Conservation (phyloP, 1,284 basidiomycete genomes). For the Pulchroboletus neoregius region DNA sequence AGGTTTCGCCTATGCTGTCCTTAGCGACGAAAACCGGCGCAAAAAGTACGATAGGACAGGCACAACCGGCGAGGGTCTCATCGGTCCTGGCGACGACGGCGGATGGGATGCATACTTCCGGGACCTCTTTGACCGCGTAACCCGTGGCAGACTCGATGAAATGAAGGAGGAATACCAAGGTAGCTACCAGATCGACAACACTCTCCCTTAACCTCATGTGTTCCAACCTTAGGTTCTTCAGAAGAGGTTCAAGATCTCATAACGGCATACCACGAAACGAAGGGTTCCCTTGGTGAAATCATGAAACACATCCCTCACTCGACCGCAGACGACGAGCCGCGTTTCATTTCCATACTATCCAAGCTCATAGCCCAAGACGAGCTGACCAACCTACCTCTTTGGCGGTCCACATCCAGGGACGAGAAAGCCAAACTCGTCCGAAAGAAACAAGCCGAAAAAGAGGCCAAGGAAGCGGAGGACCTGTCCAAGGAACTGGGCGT, state of each 20-base stretch:
- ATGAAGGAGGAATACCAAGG: constrained; percentile 92
- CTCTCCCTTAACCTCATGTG: constrained; percentile 2
- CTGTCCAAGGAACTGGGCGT: constrained; percentile 86
- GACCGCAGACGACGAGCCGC: constrained; percentile 74
- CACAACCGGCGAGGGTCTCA: constrained; percentile 71
- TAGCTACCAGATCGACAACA: constrained; percentile 13
- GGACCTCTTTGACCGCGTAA: constrained; percentile 83
- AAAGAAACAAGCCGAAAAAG: constrained; percentile 69
- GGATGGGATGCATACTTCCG: constrained; percentile 95
- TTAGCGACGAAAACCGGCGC: constrained; percentile 74
- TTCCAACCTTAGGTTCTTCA: constrained; percentile 57
- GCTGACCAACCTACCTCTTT: constrained; percentile 57
- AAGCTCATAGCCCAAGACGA: constrained; percentile 59
- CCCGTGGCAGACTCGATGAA: constrained; percentile 80
- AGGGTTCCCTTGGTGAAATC: constrained; percentile 74
- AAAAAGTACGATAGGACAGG: constrained; percentile 81
- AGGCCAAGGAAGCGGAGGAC: constrained; percentile 82
- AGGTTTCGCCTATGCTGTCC: constrained; percentile 85
- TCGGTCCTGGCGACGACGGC: constrained; percentile 65
- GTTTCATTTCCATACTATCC: constrained; percentile 73
- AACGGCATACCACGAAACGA: constrained; percentile 61
- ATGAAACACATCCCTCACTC: constrained; percentile 85
- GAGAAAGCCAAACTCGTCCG: constrained; percentile 72
- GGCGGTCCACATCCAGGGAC: constrained; percentile 72
- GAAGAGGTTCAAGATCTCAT: constrained; percentile 82